phyloP scores from a whole-genome alignment of 176 grass and related monocot genomes.

The Avena sativa region DNA sequence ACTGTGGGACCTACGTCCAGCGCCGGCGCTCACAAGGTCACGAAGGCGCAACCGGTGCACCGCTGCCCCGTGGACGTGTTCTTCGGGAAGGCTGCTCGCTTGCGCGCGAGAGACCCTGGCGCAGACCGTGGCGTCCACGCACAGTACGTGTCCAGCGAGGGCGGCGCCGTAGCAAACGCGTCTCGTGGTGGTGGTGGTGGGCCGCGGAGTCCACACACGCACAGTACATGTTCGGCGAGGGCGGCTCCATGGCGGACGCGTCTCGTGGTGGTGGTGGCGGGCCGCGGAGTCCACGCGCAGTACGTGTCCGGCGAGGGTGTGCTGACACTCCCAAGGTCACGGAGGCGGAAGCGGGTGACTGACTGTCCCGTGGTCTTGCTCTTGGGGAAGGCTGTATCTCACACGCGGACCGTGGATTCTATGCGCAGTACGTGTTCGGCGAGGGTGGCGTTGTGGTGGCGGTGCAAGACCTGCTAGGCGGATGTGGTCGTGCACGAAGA shows the following conservation, averaged over 20 bases:
- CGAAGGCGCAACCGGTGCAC: conserved; percentile 46
- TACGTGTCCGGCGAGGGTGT: background rate
- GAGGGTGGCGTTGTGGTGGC: conserved; percentile 40
- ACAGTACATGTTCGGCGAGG: conserved; percentile 41
- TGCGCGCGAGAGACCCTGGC: conserved; percentile 34
- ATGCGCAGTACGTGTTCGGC: conserved; percentile 57
- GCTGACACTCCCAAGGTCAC: conserved; percentile 42
- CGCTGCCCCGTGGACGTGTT: conserved; percentile 57
- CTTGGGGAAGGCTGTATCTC: conserved; percentile 48
- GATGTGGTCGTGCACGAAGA: conserved; percentile 72
- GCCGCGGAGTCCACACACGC: too few species aligned
- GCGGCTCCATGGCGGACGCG: conserved; percentile 25
- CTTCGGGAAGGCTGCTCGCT: conserved; percentile 44
- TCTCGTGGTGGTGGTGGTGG: too few species aligned
- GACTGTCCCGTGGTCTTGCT: conserved; percentile 55
- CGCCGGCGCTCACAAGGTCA: conserved; percentile 44
- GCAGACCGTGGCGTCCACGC: conserved; percentile 59
- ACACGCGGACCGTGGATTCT: conserved; percentile 54
- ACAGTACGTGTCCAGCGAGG: conserved; percentile 26
- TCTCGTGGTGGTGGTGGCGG: too few species aligned
- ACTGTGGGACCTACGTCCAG: conserved; percentile 49
- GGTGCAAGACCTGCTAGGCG: conserved; percentile 59
- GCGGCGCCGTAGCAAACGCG: too few species aligned
- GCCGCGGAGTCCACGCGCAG: too few species aligned
- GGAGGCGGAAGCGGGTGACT: conserved; percentile 39